Conservation (phyloP, 1,139 yeast species). For the Meyerozyma smithsonii region DNA sequence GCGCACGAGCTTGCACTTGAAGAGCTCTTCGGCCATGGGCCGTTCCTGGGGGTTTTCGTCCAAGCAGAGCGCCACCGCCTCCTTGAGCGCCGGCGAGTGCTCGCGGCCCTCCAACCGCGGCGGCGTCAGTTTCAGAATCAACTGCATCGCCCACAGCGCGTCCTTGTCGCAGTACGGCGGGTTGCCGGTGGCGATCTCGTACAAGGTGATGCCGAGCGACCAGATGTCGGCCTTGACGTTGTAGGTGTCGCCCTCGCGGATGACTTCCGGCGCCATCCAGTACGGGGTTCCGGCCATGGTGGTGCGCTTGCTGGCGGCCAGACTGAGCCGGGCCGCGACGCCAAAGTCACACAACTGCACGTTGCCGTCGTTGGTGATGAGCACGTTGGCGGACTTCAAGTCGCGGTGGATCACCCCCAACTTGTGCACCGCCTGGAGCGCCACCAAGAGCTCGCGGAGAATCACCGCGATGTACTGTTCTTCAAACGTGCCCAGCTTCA, state of each 20-base stretch:
- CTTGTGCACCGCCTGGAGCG: conserved; percentile 76
- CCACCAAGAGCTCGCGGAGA: conserved; percentile 73
- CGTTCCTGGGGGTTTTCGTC: conserved; percentile 93
- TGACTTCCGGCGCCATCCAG: conserved; percentile 99
- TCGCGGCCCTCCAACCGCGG: conserved; percentile 91
- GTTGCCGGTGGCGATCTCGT: conserved; percentile 93
- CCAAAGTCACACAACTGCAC: conserved; percentile 97
- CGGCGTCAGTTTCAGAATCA: conserved; percentile 89
- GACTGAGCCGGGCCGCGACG: conserved; percentile 88
- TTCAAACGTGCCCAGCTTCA: conserved; percentile 85
- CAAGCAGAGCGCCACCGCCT: conserved; percentile 83
- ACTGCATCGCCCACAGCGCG: conserved; percentile 90
- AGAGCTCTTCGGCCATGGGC: conserved; percentile 79
- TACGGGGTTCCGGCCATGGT: conserved; percentile 99
- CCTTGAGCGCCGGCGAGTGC: conserved; percentile 72
- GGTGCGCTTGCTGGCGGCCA: conserved; percentile 74
- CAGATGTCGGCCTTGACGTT: conserved; percentile 87
- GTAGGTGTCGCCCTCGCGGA: conserved; percentile 84
- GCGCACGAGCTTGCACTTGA: conserved; percentile 68
- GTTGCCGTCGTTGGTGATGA: conserved; percentile 82
- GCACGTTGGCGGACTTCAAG: conserved; percentile 90
- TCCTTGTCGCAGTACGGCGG: conserved; percentile 98
- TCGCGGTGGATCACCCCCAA: conserved; percentile 94
- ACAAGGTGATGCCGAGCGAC: conserved; percentile 91
- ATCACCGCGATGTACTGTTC: conserved; percentile 80